Evolutionary conservation across 192 early-diverging fungal genomes (phyloP).

Genomic region (Entomortierella parvispora): DNA sequence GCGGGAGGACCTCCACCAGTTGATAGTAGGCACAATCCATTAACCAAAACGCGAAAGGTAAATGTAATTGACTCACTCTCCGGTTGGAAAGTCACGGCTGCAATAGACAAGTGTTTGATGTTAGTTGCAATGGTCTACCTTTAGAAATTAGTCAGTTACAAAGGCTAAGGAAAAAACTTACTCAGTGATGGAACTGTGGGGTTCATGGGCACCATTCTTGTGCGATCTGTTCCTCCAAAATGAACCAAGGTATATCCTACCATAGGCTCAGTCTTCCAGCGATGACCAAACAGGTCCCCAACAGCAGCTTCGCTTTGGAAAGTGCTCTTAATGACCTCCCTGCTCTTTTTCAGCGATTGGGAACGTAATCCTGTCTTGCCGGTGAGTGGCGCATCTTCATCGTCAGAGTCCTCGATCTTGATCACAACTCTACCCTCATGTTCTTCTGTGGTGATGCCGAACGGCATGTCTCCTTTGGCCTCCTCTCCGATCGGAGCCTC

Average conservation of each 20-base stretch:
- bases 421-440: conserved; percentile 10
- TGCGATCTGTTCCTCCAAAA: conserved; percentile 44
- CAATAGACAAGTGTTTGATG: neutral
- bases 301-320: conserved; percentile 48
- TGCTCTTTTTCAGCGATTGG: neutral
- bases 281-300: conserved; percentile 45
- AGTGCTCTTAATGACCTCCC: conserved; percentile 23
- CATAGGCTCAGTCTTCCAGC: conserved; percentile 48
- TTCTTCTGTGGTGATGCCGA: no score
- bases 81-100: conserved; percentile 34
- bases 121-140: neutral
- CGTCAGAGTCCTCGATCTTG: conserved; percentile 46
- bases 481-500: no score
- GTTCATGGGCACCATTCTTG: conserved; percentile 50
- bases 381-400: neutral
- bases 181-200: conserved; percentile 46
- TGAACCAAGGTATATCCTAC: conserved; percentile 48
- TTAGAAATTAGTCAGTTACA: neutral
- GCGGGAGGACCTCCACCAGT: conserved; percentile 47
- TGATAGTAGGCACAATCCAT: conserved; percentile 36
- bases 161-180: conserved; percentile 11
- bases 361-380: neutral
- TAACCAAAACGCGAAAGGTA: conserved; percentile 37
- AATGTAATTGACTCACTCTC: conserved; percentile 26
- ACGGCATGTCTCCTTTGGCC: no score